These are phyloP conservation scores for Geotrichum siamense DNA, from an alignment of 1,139 yeast genomes.

Conservation along the genomic window DNA sequence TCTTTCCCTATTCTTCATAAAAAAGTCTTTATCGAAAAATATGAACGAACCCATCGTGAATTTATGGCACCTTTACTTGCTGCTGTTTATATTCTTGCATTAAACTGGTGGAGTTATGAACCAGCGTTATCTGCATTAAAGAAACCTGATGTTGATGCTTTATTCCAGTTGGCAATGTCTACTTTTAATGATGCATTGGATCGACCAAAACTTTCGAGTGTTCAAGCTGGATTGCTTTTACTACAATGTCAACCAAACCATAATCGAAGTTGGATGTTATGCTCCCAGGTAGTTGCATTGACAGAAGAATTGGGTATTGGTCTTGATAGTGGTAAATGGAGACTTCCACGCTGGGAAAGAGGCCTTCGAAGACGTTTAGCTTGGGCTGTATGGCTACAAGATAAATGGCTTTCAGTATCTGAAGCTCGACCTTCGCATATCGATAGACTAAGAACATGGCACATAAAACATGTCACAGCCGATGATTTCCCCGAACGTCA, in stretches of 20 bases:
- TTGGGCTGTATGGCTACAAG: constrained; percentile 89
- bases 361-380: constrained; percentile 76
- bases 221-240: constrained; percentile 41
- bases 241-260: constrained; percentile 40
- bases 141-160: constrained; percentile 35
- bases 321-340: constrained; percentile 79
- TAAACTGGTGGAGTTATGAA: constrained; percentile 41
- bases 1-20: constrained; percentile 40
- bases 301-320: constrained; percentile 86
- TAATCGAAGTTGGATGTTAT: constrained; percentile 72
- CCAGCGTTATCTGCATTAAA: constrained; percentile 25
- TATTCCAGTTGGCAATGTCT: constrained; percentile 35
- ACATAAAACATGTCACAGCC: constrained; percentile 29
- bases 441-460: constrained; percentile 21
- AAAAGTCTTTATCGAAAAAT: constrained; percentile 41
- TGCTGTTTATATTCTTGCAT: constrained; percentile 40
- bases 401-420: constrained; percentile 75
- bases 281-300: constrained; percentile 77
- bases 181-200: constrained; percentile 37
- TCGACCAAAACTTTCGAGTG: constrained; percentile 40
- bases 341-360: constrained; percentile 87
- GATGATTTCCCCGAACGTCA: constrained; percentile 32
- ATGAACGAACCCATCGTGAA: constrained; percentile 41
- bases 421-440: constrained; percentile 76
- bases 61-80: constrained; percentile 42